Percentiles rank a stretch among this genome's conserved stretches.
phyloP scores from a whole-genome alignment of 768 basidiomycete species.

The Agrocybe pediades region DNA sequence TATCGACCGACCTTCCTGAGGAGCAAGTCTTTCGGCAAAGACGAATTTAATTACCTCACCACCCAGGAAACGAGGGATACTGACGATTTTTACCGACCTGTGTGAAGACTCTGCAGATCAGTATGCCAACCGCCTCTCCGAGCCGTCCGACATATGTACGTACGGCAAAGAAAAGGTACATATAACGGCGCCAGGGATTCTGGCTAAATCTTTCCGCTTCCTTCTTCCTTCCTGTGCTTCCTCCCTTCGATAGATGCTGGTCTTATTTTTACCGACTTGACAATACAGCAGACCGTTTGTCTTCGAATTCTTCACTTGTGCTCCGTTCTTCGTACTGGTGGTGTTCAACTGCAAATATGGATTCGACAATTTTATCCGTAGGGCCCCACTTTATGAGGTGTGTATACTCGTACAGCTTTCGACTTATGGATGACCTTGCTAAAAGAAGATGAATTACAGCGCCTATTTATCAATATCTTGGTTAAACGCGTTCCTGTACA shows the following conservation, averaged over 20 bases:
- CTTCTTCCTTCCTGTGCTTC: conserved; percentile 2
- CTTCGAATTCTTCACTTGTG: not conserved
- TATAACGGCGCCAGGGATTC: conserved; percentile 13
- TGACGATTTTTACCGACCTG: not conserved
- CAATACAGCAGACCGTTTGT: not conserved
- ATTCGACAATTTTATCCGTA: conserved; percentile 1
- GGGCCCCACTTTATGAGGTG: conserved; percentile 16
- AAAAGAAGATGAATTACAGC: conserved; percentile 3
- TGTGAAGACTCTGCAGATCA: conserved; percentile 12
- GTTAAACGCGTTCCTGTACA: conserved; percentile 24
- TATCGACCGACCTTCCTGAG: not conserved
- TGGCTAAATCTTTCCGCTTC: conserved; percentile 8
- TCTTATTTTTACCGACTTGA: not conserved
- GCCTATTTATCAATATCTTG: conserved; percentile 23
- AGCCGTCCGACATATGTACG: conserved; percentile 13
- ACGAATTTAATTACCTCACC: not conserved
- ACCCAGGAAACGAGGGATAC: not conserved
- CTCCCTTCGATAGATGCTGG: not conserved
- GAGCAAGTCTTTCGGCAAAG: not conserved
- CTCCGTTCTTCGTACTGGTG: not conserved
- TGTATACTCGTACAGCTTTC: not conserved
- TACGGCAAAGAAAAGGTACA: not conserved
- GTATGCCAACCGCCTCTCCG: conserved; percentile 22
- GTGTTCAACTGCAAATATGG: not conserved
- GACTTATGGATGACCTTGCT: not conserved